These are phyloP conservation scores for Penicillium concentricum DNA, from an alignment of 2,329 filamentous ascomycete genomes.

Conservation along the genomic window DNA sequence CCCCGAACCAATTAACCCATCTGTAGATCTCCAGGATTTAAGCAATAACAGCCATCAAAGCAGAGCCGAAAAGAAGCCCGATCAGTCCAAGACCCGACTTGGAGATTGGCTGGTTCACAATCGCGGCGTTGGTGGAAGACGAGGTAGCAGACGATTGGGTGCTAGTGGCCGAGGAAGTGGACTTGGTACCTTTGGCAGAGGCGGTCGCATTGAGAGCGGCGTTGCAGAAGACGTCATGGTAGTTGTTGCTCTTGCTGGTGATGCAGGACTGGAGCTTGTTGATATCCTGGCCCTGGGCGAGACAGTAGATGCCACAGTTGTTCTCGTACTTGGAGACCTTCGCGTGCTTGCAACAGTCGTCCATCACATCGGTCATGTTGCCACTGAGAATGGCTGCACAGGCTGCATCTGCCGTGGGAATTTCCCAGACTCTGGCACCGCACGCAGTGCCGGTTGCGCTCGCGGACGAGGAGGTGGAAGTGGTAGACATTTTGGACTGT, in stretches of 20 bases:
- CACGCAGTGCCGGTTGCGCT: conserved; percentile 21
- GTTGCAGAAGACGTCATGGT: conserved; percentile 48
- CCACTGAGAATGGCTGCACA: conserved; percentile 46
- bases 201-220: conserved; percentile 39
- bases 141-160: conserved; percentile 8
- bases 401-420: conserved; percentile 46
- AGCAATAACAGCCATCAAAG: conserved; percentile 27
- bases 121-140: conserved; percentile 22
- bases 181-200: conserved; percentile 27
- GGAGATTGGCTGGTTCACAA: conserved; percentile 22
- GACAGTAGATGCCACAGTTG: conserved; percentile 54
- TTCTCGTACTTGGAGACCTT: conserved; percentile 48
- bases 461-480: conserved; percentile 22
- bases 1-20: background rate
- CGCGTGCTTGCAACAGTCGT: conserved; percentile 48
- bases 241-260: conserved; percentile 37
- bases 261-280: conserved; percentile 42
- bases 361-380: conserved; percentile 47
- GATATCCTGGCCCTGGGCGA: conserved; percentile 43
- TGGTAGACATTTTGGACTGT: conserved; percentile 23
- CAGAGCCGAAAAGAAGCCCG: conserved; percentile 32
- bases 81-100: conserved; percentile 33
- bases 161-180: conserved; percentile 14
- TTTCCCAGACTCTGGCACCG: conserved; percentile 40
- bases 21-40: conserved; percentile 15